These are phyloP conservation scores for Poronia punctata DNA, from an alignment of 495 filamentous ascomycete species.

Conservation along the genomic window DNA sequence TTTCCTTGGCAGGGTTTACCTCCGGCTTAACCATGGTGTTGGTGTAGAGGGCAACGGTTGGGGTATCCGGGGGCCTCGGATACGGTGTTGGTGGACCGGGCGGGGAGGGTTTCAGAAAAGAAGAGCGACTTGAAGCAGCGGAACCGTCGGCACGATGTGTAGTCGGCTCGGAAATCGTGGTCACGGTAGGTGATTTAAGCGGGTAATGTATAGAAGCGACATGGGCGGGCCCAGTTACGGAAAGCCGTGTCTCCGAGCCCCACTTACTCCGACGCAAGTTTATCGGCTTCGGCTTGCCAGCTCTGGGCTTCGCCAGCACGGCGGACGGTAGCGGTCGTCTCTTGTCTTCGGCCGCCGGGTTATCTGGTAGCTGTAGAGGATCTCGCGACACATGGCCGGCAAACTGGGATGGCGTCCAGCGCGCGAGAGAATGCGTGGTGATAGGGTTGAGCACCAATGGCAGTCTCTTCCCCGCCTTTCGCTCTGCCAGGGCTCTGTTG, in stretches of 20 bases:
- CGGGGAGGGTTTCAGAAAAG: too few species aligned
- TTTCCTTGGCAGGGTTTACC: too few species aligned
- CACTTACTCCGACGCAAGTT: too few species aligned
- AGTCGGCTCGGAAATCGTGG: background rate
- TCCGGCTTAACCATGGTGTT: background rate
- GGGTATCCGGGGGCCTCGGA: background rate
- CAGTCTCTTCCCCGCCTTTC: background rate
- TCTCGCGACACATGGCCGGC: slow-evolving; percentile 8
- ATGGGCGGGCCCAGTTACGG: background rate
- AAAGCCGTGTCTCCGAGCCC: too few species aligned
- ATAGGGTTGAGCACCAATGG: slow-evolving; percentile 5
- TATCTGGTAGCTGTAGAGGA: slow-evolving; percentile 5
- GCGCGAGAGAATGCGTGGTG: slow-evolving; percentile 16
- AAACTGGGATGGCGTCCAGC: background rate
- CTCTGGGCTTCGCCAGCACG: slow-evolving; percentile 1
- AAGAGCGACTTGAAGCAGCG: background rate
- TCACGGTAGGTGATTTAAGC: slow-evolving; percentile 1
- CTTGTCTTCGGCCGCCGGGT: slow-evolving; percentile 11
- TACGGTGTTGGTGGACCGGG: background rate
- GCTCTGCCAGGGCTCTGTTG: slow-evolving; percentile 8
- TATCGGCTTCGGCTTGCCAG: background rate
- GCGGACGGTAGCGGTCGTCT: slow-evolving; percentile 7
- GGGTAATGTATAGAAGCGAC: slow-evolving; percentile 8
- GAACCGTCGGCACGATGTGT: background rate
- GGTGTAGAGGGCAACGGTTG: slow-evolving; percentile 5